These are phyloP conservation scores for Isabelozyma rhagii DNA, from an alignment of 805 yeast species.

Conservation along the genomic window DNA sequence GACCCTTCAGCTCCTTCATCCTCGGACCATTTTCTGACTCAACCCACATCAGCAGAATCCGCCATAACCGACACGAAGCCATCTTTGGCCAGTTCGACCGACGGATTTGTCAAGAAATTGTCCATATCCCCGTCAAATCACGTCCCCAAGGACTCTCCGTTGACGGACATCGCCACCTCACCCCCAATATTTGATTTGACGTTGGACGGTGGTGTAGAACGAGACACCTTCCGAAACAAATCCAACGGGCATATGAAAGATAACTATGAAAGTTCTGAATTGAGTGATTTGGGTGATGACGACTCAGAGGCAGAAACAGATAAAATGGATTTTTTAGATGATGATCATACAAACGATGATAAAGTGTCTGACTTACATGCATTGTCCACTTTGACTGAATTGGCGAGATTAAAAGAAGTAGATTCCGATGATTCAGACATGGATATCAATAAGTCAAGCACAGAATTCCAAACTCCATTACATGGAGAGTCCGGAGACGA, in stretches of 20 bases:
- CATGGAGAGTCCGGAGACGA: background rate
- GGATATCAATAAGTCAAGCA: conserved; percentile 9
- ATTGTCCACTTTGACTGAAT: conserved; percentile 39
- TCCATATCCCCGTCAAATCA: conserved; percentile 1
- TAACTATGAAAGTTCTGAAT: conserved; percentile 39
- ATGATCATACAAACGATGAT: conserved; percentile 14
- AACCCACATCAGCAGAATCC: background rate
- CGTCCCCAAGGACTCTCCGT: conserved; percentile 33
- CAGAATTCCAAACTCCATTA: conserved; percentile 2
- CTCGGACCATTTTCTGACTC: background rate
- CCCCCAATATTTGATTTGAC: conserved; percentile 35
- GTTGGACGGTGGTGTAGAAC: conserved; percentile 4
- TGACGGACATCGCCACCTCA: conserved; percentile 39
- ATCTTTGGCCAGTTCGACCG: background rate
- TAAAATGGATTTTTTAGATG: conserved; percentile 60
- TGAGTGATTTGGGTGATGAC: conserved; percentile 54
- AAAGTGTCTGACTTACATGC: conserved; percentile 34
- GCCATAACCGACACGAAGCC: background rate
- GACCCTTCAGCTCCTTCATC: background rate
- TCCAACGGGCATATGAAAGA: conserved; percentile 6
- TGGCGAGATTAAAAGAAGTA: conserved; percentile 38
- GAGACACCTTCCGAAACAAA: background rate
- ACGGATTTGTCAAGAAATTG: background rate
- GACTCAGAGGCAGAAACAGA: conserved; percentile 92
- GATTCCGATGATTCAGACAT: conserved; percentile 32